Evolutionary conservation across 805 yeast species (phyloP).

Genomic region (Cyberlindnera americana): DNA sequence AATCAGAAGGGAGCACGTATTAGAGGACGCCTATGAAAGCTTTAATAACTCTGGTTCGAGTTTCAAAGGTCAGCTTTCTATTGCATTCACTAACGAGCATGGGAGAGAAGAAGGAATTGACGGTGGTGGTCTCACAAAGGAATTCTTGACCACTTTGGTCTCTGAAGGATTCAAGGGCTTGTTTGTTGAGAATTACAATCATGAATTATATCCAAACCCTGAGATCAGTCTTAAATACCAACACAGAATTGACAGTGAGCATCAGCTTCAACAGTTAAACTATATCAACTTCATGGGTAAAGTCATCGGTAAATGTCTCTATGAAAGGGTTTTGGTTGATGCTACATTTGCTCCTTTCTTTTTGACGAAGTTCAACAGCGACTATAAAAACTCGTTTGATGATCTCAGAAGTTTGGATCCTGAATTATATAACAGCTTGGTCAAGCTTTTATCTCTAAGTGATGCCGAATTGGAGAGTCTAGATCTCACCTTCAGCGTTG

Average conservation of each 20-base stretch:
- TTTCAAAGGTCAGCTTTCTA: slow-evolving; percentile 58
- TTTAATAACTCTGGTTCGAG: slow-evolving; percentile 51
- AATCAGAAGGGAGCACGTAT: slow-evolving; percentile 64
- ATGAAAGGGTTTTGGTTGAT: slow-evolving; percentile 78
- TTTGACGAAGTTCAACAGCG: slow-evolving; percentile 47
- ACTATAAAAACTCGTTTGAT: slow-evolving; percentile 62
- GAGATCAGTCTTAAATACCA: slow-evolving; percentile 37
- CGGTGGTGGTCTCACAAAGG: slow-evolving; percentile 96
- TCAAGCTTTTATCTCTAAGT: slow-evolving; percentile 53
- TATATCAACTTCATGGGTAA: slow-evolving; percentile 67
- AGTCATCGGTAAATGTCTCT: slow-evolving; percentile 84
- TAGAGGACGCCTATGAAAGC: slow-evolving; percentile 69
- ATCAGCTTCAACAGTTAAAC: slow-evolving; percentile 29
- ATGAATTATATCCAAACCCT: slow-evolving; percentile 75
- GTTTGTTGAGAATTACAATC: slow-evolving; percentile 43
- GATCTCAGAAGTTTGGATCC: slow-evolving; percentile 72
- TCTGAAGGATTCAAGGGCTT: slow-evolving; percentile 56
- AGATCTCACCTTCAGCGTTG: slow-evolving; percentile 64
- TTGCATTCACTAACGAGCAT: slow-evolving; percentile 66
- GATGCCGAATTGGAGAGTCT: slow-evolving; percentile 49
- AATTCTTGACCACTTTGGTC: slow-evolving; percentile 71
- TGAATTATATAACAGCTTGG: slow-evolving; percentile 60
- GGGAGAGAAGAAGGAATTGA: slow-evolving; percentile 90
- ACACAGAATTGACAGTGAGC: slow-evolving; percentile 32
- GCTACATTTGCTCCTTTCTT: slow-evolving; percentile 85